Evolutionary conservation across 805 yeast genomes (phyloP).

Genomic region (Jamesozyma hellenica): DNA sequence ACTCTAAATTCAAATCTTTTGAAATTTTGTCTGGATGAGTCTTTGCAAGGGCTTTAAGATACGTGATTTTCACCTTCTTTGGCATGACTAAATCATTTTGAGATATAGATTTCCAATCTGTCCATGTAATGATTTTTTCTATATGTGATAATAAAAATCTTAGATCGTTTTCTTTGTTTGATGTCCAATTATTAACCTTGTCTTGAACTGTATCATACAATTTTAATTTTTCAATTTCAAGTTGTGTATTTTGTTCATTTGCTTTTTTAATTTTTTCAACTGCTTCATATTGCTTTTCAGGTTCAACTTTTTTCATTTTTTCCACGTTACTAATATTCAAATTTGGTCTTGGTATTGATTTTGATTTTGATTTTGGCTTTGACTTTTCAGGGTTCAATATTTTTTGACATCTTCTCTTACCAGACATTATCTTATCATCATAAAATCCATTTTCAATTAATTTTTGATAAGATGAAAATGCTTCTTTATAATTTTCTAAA

Average conservation of each 20-base stretch:
- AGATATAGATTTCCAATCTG: conserved; percentile 56
- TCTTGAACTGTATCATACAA: conserved; percentile 55
- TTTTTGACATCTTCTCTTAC: conserved; percentile 66
- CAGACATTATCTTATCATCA: conserved; percentile 59
- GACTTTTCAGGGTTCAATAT: conserved; percentile 45
- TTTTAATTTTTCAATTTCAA: conserved; percentile 48
- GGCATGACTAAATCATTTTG: conserved; percentile 75
- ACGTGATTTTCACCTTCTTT: conserved; percentile 75
- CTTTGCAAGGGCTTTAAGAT: conserved; percentile 81
- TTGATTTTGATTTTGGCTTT: conserved; percentile 1
- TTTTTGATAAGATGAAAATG: conserved; percentile 50
- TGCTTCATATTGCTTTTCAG: conserved; percentile 27
- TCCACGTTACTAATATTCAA: not conserved
- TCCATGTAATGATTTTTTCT: conserved; percentile 58
- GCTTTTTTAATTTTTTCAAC: conserved; percentile 42
- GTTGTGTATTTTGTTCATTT: conserved; percentile 31
- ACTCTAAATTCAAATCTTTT: conserved; percentile 47
- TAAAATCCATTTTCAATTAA: conserved; percentile 62
- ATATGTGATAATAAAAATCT: conserved; percentile 67
- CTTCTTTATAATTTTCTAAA: conserved; percentile 56
- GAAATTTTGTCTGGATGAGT: conserved; percentile 82
- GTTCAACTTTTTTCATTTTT: not conserved
- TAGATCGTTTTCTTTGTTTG: conserved; percentile 70
- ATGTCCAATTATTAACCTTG: conserved; percentile 51
- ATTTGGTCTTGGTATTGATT: conserved; percentile 7